phyloP scores from a whole-genome alignment of 1,284 basidiomycete genomes.

The Ceratobasidium sp. region DNA sequence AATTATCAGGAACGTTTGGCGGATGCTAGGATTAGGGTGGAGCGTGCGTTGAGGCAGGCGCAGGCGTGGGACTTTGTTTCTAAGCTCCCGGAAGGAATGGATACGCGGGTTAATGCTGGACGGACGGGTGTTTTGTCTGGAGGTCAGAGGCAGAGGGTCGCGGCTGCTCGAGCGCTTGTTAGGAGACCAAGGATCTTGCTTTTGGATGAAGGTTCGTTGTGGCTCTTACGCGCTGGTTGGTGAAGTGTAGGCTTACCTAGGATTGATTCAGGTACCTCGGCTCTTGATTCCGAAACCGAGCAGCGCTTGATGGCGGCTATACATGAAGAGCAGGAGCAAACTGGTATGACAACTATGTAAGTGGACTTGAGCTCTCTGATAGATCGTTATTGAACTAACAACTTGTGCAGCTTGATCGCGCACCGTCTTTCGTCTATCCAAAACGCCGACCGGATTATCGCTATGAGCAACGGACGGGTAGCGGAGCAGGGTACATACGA shows the following conservation, averaged over 20 bases:
- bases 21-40: constrained; percentile 48
- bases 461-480: constrained; percentile 59
- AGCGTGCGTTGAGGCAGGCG: constrained; percentile 51
- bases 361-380: background rate
- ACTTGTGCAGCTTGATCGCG: constrained; percentile 53
- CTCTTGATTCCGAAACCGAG: constrained; percentile 57
- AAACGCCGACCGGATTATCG: constrained; percentile 62
- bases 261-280: constrained; percentile 50
- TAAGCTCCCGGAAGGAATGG: constrained; percentile 55
- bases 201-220: constrained; percentile 53
- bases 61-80: constrained; percentile 58
- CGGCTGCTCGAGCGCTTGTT: constrained; percentile 57
- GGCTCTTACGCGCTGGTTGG: constrained; percentile 54
- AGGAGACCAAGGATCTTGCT: constrained; percentile 56
- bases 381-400: background rate
- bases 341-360: constrained; percentile 52
- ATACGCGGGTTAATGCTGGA: constrained; percentile 57
- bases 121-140: constrained; percentile 53
- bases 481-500: constrained; percentile 57
- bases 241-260: constrained; percentile 39
- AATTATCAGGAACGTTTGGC: constrained; percentile 48
- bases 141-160: constrained; percentile 57
- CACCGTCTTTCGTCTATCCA: constrained; percentile 62
- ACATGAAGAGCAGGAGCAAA: constrained; percentile 48
- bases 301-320: constrained; percentile 55